These are phyloP conservation scores for Micractinium conductrix DNA, from an alignment of 139 green algal genomes.

Conservation along the genomic window DNA sequence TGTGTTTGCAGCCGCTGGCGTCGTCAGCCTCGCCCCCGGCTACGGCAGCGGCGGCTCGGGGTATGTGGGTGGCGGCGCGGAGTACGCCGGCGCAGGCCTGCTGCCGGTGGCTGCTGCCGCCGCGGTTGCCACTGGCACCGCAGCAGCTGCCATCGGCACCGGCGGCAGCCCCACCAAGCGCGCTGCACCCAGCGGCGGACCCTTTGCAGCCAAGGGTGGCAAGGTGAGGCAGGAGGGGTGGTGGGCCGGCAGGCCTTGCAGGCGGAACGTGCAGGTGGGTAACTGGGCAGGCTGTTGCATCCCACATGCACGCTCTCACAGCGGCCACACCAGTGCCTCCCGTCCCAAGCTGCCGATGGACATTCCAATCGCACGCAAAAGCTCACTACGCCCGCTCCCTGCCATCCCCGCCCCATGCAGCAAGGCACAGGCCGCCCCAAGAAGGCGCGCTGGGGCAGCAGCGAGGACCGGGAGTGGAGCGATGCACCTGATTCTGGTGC, in stretches of 20 bases:
- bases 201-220: background rate
- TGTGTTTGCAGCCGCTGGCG: background rate
- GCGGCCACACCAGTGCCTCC: too few relatives aligned
- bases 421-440: slow-evolving; percentile 1
- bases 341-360: too few relatives aligned
- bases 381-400: background rate
- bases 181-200: background rate
- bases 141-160: background rate
- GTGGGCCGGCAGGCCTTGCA: background rate
- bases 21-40: background rate
- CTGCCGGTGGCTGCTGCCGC: too few relatives aligned
- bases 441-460: background rate
- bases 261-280: too few relatives aligned
- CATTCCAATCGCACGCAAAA: too few relatives aligned
- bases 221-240: background rate
- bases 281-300: too few relatives aligned
- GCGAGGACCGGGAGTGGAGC: slow-evolving; percentile 4
- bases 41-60: too few relatives aligned
- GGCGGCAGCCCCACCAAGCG: background rate
- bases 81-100: too few relatives aligned
- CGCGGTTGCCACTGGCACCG: background rate
- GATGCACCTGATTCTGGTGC: too few relatives aligned
- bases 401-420: background rate
- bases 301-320: too few relatives aligned
- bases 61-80: too few relatives aligned